Evolutionary conservation across 2,329 filamentous ascomycete species (phyloP).

Genomic region (Akanthomyces uredinophilus): DNA sequence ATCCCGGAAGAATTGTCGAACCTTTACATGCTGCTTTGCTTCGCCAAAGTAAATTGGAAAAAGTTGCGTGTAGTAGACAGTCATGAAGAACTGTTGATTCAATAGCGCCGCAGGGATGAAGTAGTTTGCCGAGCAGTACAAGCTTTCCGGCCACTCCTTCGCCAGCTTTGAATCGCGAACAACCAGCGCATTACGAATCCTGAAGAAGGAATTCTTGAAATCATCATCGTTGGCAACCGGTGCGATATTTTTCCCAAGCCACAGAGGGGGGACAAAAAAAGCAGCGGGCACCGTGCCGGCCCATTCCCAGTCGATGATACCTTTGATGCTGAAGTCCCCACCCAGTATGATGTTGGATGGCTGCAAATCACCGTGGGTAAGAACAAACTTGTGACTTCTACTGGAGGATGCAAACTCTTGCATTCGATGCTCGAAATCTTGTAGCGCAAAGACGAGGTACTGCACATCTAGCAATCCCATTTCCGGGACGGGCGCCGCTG

Average conservation of each 20-base stretch:
- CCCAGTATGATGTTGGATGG: slow-evolving; percentile 13
- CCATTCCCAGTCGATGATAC: slow-evolving; percentile 16
- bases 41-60: slow-evolving; percentile 1
- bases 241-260: slow-evolving; percentile 4
- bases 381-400: background rate
- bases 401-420: background rate
- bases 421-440: background rate
- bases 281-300: background rate
- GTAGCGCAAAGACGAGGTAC: slow-evolving; percentile 6
- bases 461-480: background rate
- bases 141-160: background rate
- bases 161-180: background rate
- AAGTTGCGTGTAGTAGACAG: slow-evolving; percentile 1
- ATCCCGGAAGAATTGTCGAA: slow-evolving; percentile 1
- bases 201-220: background rate
- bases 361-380: slow-evolving; percentile 11
- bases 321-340: slow-evolving; percentile 7
- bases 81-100: slow-evolving; percentile 12
- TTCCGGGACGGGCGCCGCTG: background rate
- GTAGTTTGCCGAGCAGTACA: background rate
- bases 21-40: background rate
- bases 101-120: slow-evolving; percentile 1
- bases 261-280: slow-evolving; percentile 7
- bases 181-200: background rate
- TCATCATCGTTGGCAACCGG: background rate